Conservation (phyloP, 164 flowering plant genomes). For the Kingdonia uniflora region DNA sequence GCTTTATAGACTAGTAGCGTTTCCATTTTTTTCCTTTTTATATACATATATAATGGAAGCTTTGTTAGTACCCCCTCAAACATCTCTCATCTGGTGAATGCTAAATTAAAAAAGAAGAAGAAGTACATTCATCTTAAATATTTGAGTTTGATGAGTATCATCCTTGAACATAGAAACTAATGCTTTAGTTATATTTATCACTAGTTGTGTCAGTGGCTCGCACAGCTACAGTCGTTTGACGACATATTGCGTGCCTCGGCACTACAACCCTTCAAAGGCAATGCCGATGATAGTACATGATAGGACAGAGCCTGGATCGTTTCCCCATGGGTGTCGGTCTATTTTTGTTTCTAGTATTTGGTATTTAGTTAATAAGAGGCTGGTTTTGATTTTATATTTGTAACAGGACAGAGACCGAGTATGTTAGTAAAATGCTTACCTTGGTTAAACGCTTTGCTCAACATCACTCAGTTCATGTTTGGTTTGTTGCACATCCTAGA, state of each 20-base stretch:
- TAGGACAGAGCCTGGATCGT: neutral
- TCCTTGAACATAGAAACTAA: too few relatives aligned
- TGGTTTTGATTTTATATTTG: neutral
- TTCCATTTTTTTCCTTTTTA: neutral
- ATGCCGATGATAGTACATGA: too few relatives aligned
- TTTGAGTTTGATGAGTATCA: too few relatives aligned
- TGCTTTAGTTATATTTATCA: too few relatives aligned
- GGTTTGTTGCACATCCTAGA: slow-evolving; percentile 99
- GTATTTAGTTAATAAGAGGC: neutral
- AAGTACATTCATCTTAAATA: too few relatives aligned
- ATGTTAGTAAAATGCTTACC: slow-evolving; percentile 97
- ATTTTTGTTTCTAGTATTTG: neutral
- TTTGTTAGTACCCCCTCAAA: neutral
- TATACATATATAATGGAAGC: neutral
- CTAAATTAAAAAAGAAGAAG: too few relatives aligned
- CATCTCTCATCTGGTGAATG: too few relatives aligned
- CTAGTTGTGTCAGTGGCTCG: too few relatives aligned
- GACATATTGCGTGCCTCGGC: too few relatives aligned
- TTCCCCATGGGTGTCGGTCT: neutral
- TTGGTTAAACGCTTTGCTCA: slow-evolving; percentile 87
- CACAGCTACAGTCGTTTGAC: too few relatives aligned
- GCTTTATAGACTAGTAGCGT: neutral
- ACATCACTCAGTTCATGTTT: slow-evolving; percentile 92
- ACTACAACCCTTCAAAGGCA: too few relatives aligned
- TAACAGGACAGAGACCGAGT: slow-evolving; percentile 95